These are phyloP conservation scores for Pythium aristosporum DNA, from an alignment of 352 stramenopile genomes.

Conservation along the genomic window DNA sequence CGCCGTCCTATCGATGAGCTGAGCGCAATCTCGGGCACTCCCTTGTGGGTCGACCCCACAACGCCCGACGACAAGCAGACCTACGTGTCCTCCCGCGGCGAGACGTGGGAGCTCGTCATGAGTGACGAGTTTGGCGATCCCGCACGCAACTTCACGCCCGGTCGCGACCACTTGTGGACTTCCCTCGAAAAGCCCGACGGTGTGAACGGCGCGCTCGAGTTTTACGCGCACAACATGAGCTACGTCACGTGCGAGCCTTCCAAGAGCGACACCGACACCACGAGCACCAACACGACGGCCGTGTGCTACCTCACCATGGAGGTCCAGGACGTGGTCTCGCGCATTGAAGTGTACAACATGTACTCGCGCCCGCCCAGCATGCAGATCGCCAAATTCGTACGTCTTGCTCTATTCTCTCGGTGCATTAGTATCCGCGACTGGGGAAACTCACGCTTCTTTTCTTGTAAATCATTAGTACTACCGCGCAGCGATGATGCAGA, in stretches of 20 bases:
- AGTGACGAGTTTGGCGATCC: constrained; percentile 72
- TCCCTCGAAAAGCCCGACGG: constrained; percentile 74
- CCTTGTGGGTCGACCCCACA: constrained; percentile 57
- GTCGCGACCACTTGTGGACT: constrained; percentile 94
- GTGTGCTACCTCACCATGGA: constrained; percentile 66
- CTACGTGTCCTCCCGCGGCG: constrained; percentile 57
- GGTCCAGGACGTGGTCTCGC: constrained; percentile 47
- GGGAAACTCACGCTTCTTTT: neutral
- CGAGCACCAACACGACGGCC: constrained; percentile 19
- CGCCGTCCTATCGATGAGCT: constrained; percentile 25
- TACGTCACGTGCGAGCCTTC: constrained; percentile 43
- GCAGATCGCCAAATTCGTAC: constrained; percentile 54
- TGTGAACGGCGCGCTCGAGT: constrained; percentile 67
- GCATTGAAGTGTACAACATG: constrained; percentile 69
- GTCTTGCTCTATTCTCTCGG: constrained; percentile 6
- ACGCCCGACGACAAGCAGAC: constrained; percentile 42
- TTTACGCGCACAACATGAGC: constrained; percentile 65
- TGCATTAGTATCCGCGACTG: neutral
- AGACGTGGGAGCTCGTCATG: constrained; percentile 60
- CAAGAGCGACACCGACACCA: constrained; percentile 18
- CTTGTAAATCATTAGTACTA: constrained; percentile 29
- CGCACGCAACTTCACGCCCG: constrained; percentile 82
- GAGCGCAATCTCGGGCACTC: constrained; percentile 44
- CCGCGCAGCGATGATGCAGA: constrained; percentile 87
- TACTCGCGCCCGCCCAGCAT: constrained; percentile 54